Evolutionary conservation across 371 early-diverging fungal species (phyloP), one percentile per base, ranked within the genome.

Genomic region (Batkoa obscura): DNA sequence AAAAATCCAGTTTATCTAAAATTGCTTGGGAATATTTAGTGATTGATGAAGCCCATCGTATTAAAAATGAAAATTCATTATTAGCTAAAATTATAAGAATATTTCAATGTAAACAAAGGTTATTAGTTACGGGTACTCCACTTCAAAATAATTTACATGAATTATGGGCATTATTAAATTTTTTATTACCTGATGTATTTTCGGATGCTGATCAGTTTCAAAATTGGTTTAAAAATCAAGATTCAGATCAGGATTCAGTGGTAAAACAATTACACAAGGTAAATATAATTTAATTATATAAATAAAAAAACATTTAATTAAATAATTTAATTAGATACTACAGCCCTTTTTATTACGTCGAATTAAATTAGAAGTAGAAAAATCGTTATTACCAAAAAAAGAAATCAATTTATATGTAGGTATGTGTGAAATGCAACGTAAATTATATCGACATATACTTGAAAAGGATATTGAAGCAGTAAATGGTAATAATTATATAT

Each of bases 1-100:
- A 94, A 63, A 88, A 90, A 66, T 61, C 84, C 1, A 76, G 80
- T 48, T 74, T 99, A 50, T 79, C 80, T 57, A 88, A 88, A 63
- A 73, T 98, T 51, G 70, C 82, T 32, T 99, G 94, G 90, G 77
- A 88, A 59, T 93, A 93, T 60, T 79, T 94, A 49, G 81, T 99
- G 48, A 87, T 99, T 59, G 99, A 99, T 68, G 99, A 99, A 71
- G 99, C 98, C 0, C 99, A 99, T 64, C 83, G 99, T 56, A 88
- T 99, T 71, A 99, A 99, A 71, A 99, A 99, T 67, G 91, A 94
- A 67, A 91, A 94, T 66, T 91, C 94, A 1, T 79, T 84, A 67
- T 79, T 98, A 17, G 90, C 94, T 0, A 86, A 86, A 63, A 84
- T 92, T 17, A 85, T 99, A 12, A 84, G 94, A 56, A 71, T 79